A percentile compares a stretch with the other conserved stretches of the same genome.
phyloP scores from a whole-genome alignment of 208 protist species.

The Leishmania tarentolae region DNA sequence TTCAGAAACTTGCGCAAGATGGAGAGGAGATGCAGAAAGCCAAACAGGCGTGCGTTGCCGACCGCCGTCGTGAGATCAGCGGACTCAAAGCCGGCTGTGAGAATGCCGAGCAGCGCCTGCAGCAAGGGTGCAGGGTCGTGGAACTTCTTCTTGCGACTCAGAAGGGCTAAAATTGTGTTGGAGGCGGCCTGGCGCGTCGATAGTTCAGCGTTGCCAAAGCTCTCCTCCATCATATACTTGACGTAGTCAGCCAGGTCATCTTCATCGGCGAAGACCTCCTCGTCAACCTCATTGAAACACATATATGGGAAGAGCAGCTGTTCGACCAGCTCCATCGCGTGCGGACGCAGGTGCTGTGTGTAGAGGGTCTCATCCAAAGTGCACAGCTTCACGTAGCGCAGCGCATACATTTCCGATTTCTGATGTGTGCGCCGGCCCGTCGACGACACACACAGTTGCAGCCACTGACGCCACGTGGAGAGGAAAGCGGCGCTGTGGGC shows the following conservation, averaged over 20 bases:
- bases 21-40: conserved; percentile 82
- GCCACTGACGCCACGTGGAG: conserved; percentile 71
- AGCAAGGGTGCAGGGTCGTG: conserved; percentile 65
- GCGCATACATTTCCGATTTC: conserved; percentile 80
- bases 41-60: conserved; percentile 70
- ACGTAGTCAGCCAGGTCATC: conserved; percentile 77
- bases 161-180: conserved; percentile 75
- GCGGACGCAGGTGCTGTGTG: conserved; percentile 54
- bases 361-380: conserved; percentile 72
- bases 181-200: conserved; percentile 75
- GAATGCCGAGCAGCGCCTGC: conserved; percentile 61
- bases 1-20: conserved; percentile 83
- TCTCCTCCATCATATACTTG: conserved; percentile 88
- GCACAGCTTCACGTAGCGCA: conserved; percentile 83
- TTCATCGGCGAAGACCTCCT: conserved; percentile 73
- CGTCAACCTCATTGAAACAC: conserved; percentile 79
- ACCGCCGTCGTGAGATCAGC: conserved; percentile 45
- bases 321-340: conserved; percentile 74
- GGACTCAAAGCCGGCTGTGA: conserved; percentile 59
- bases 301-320: conserved; percentile 82
- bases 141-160: conserved; percentile 74
- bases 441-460: conserved; percentile 54
- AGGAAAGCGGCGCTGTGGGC: conserved; percentile 50
- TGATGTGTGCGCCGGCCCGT: conserved; percentile 51
- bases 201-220: conserved; percentile 68